phyloP scores from a whole-genome alignment of 2,329 filamentous ascomycete genomes.

The Sclerotinia borealis region DNA sequence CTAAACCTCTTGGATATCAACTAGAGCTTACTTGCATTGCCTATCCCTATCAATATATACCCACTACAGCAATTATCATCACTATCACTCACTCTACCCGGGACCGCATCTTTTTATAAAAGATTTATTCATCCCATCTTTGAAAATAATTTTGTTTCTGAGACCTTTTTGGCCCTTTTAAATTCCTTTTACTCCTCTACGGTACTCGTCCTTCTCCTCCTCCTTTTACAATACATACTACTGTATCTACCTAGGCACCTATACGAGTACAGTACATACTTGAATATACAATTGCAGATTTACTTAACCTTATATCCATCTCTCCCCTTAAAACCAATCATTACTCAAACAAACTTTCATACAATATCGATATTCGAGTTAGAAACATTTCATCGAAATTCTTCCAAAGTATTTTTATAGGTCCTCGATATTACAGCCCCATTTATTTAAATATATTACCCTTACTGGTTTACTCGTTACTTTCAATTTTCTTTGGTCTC shows the following conservation, averaged over 20 bases:
- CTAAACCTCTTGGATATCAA: background rate
- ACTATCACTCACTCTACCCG: background rate
- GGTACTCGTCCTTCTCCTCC: background rate
- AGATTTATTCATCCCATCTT: background rate
- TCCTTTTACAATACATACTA: background rate
- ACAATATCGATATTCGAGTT: background rate
- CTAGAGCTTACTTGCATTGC: background rate
- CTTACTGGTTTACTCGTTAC: background rate
- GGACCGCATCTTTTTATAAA: background rate
- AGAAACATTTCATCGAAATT: background rate
- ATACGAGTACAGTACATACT: background rate
- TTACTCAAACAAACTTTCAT: background rate
- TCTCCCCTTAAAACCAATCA: background rate
- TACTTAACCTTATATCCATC: background rate
- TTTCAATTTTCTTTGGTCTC: background rate
- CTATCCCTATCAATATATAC: background rate
- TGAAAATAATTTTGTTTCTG: background rate
- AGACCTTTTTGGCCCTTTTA: background rate
- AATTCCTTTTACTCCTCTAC: background rate
- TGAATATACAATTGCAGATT: background rate
- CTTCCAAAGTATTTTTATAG: background rate
- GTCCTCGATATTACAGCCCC: background rate
- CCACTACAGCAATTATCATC: background rate
- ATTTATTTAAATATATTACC: background rate
- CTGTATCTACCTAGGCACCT: too few species aligned